phyloP scores from a whole-genome alignment of 306 rosid species.

The Trichosanthes cucumerina region DNA sequence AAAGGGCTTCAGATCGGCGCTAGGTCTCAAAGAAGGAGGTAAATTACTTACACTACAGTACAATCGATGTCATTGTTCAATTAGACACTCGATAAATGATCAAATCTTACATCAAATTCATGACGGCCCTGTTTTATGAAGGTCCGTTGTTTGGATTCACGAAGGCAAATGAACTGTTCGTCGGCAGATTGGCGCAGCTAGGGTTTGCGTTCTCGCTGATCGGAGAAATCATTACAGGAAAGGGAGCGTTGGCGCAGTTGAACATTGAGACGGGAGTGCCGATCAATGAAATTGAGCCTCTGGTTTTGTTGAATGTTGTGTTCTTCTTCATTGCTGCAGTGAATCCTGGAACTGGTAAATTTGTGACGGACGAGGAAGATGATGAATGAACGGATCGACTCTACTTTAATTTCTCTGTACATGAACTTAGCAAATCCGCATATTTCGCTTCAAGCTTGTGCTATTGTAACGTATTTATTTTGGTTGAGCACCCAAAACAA shows the following conservation, averaged over 20 bases:
- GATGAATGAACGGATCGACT: slow-evolving; percentile 18
- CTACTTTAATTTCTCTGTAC: neutral
- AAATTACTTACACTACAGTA: neutral
- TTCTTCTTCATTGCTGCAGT: slow-evolving; percentile 95
- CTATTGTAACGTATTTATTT: neutral
- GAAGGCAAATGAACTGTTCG: slow-evolving; percentile 82
- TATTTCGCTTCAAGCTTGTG: neutral
- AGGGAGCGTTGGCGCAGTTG: slow-evolving; percentile 91
- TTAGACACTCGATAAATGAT: neutral
- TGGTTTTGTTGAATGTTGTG: slow-evolving; percentile 66
- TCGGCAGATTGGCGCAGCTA: slow-evolving; percentile 95
- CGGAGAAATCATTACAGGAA: slow-evolving; percentile 90
- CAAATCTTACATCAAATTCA: neutral
- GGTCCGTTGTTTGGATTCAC: slow-evolving; percentile 97
- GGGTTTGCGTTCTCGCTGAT: slow-evolving; percentile 87
- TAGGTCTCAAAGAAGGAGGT: slow-evolving; percentile 92
- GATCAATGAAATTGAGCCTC: slow-evolving; percentile 77
- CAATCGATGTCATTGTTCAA: neutral
- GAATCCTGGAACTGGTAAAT: slow-evolving; percentile 94
- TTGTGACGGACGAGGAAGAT: slow-evolving; percentile 61
- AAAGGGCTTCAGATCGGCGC: slow-evolving; percentile 47
- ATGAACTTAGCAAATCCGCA: neutral
- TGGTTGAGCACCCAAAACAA: neutral
- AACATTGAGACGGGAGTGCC: slow-evolving; percentile 97
- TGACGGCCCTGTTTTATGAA: slow-evolving; percentile 1